These are phyloP conservation scores for Candida boleticola DNA, from an alignment of 805 yeast genomes.

Conservation along the genomic window DNA sequence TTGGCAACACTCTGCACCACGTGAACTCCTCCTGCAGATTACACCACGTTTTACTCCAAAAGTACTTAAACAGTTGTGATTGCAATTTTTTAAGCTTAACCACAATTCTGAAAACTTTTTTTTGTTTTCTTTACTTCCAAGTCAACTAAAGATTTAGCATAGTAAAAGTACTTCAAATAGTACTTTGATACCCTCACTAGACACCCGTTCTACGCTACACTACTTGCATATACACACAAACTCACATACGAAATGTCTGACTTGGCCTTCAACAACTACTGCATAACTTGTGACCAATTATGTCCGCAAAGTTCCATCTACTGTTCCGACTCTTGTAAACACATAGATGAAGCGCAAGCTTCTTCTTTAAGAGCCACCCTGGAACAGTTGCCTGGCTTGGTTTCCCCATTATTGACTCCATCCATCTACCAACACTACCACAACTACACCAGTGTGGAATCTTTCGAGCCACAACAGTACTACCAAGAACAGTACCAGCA, in stretches of 20 bases:
- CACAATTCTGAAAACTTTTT: neutral
- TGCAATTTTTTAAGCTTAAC: neutral
- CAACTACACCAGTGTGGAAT: slow-evolving; percentile 5
- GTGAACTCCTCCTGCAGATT: slow-evolving; percentile 1
- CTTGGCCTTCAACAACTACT: slow-evolving; percentile 36
- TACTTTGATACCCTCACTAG: neutral
- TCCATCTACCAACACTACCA: slow-evolving; percentile 25
- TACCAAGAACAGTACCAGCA: neutral
- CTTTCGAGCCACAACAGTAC: neutral
- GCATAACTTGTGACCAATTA: slow-evolving; percentile 35
- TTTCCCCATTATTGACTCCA: slow-evolving; percentile 40
- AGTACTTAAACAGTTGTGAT: neutral
- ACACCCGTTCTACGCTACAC: neutral
- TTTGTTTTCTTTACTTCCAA: neutral
- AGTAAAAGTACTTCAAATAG: neutral
- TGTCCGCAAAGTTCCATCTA: slow-evolving; percentile 22
- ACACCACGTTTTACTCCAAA: neutral
- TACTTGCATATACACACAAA: too few species aligned
- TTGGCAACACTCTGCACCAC: slow-evolving; percentile 3
- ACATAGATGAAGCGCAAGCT: slow-evolving; percentile 27
- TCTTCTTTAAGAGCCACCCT: slow-evolving; percentile 5
- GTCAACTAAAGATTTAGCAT: neutral
- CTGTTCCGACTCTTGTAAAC: slow-evolving; percentile 32
- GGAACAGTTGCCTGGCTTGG: slow-evolving; percentile 18
- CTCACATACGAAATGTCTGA: slow-evolving; percentile 30